Evolutionary conservation across 2,329 filamentous ascomycete genomes (phyloP).

Genomic region (Dryadomyces sulphureus): DNA sequence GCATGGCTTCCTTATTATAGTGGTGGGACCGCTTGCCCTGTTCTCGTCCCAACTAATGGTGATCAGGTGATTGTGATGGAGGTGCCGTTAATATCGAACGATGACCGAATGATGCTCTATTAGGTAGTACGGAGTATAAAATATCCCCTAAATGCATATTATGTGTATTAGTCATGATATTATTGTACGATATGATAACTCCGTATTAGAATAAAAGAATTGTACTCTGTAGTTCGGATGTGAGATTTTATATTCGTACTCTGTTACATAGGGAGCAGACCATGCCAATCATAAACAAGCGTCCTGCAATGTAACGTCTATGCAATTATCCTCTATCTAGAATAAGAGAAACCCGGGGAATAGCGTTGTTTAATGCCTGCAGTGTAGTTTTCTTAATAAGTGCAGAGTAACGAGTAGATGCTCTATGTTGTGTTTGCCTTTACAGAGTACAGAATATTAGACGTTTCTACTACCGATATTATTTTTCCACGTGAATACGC

Average conservation of each 20-base stretch:
- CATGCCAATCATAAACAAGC: not conserved
- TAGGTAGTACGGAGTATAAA: not conserved
- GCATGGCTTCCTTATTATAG: not conserved
- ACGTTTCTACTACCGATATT: too few relatives aligned
- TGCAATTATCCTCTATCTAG: not conserved
- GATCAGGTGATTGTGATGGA: conserved; percentile 1
- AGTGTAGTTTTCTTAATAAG: not conserved
- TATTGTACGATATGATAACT: too few relatives aligned
- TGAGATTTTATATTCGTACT: not conserved
- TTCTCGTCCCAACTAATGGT: not conserved
- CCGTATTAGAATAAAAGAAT: too few relatives aligned
- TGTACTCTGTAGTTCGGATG: not conserved
- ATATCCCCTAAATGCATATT: not conserved
- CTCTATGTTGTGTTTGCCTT: too few relatives aligned
- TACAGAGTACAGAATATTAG: too few relatives aligned
- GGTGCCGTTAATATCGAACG: not conserved
- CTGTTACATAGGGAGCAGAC: too few relatives aligned
- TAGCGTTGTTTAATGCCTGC: not conserved
- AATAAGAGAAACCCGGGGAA: not conserved
- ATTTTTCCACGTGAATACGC: too few relatives aligned
- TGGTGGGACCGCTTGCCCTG: not conserved
- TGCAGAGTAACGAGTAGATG: not conserved
- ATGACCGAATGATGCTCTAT: not conserved
- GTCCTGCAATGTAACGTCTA: not conserved
- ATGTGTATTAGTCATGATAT: not conserved